Percentiles rank a stretch among this genome's conserved stretches.
Evolutionary conservation across 306 rosid species (phyloP).

Genomic region (Chamaecrista fasciculata): DNA sequence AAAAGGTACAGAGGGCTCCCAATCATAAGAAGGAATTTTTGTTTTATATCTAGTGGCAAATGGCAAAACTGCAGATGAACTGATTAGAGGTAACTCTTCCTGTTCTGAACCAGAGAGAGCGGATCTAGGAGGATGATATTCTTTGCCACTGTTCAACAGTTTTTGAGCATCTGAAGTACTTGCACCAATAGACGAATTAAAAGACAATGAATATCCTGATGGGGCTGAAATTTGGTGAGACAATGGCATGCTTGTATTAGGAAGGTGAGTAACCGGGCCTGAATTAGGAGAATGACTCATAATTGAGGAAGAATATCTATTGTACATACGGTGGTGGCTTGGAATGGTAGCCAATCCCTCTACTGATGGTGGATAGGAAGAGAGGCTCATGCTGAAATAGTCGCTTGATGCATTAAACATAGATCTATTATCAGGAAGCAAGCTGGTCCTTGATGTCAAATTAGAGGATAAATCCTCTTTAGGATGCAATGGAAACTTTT

Average conservation of each 20-base stretch:
- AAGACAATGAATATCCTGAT: constrained; percentile 39
- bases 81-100: constrained; percentile 34
- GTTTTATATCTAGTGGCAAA: constrained; percentile 41
- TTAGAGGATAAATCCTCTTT: constrained; percentile 35
- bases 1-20: constrained; percentile 96
- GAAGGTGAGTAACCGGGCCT: constrained; percentile 19
- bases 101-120: constrained; percentile 47
- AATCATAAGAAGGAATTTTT: constrained; percentile 51
- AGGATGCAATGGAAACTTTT: constrained; percentile 35
- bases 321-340: constrained; percentile 33
- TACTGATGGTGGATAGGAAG: constrained; percentile 41
- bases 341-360: constrained; percentile 44
- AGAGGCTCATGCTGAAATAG: constrained; percentile 32
- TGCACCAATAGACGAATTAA: constrained; percentile 38
- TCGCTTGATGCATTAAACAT: constrained; percentile 44
- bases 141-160: constrained; percentile 40
- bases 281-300: constrained; percentile 34
- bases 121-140: constrained; percentile 37
- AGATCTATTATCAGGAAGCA: constrained; percentile 49
- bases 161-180: constrained; percentile 37
- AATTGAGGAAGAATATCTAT: constrained; percentile 35
- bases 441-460: constrained; percentile 28
- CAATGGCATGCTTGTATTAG: constrained; percentile 31
- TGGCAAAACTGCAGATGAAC: constrained; percentile 37
- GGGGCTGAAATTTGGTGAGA: constrained; percentile 38